These are phyloP conservation scores for Neolentinus lepideus DNA, from an alignment of 1,284 basidiomycete species.

Conservation along the genomic window DNA sequence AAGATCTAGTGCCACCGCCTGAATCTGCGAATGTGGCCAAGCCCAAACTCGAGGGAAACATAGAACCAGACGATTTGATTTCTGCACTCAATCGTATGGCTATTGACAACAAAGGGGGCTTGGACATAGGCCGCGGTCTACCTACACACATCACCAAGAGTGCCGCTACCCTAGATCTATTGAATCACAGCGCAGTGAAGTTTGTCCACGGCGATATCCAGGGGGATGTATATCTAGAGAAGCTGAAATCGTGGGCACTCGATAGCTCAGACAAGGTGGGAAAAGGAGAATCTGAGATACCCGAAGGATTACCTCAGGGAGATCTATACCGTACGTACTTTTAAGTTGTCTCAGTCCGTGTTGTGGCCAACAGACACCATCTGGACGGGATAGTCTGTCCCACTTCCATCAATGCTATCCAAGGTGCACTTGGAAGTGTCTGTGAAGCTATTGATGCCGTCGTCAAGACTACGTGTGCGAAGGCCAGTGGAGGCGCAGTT, in stretches of 20 bases:
- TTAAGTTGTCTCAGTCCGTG: constrained; percentile 3
- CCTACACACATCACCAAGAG: constrained; percentile 42
- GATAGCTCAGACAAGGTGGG: constrained; percentile 63
- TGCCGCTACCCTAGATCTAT: constrained; percentile 42
- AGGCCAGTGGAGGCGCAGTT: background rate
- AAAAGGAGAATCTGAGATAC: constrained; percentile 73
- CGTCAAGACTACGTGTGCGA: constrained; percentile 21
- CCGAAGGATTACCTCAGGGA: constrained; percentile 63
- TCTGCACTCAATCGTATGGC: constrained; percentile 48
- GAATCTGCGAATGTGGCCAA: background rate
- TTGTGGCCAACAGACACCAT: background rate
- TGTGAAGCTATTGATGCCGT: constrained; percentile 80
- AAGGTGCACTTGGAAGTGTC: constrained; percentile 71
- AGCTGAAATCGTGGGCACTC: constrained; percentile 51
- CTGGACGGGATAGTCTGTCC: constrained; percentile 48
- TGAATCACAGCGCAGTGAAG: constrained; percentile 60
- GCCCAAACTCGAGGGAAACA: background rate
- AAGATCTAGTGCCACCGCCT: constrained; percentile 24
- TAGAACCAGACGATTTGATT: constrained; percentile 37
- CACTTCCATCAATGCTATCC: constrained; percentile 63
- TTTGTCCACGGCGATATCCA: constrained; percentile 70
- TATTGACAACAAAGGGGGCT: constrained; percentile 20
- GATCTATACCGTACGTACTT: constrained; percentile 74
- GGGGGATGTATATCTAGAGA: constrained; percentile 60
- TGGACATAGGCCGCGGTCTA: constrained; percentile 2